A percentile compares a stretch with the other conserved stretches of the same genome.
phyloP scores from a whole-genome alignment of 345 rosid genomes.

The Passiflora organensis region DNA sequence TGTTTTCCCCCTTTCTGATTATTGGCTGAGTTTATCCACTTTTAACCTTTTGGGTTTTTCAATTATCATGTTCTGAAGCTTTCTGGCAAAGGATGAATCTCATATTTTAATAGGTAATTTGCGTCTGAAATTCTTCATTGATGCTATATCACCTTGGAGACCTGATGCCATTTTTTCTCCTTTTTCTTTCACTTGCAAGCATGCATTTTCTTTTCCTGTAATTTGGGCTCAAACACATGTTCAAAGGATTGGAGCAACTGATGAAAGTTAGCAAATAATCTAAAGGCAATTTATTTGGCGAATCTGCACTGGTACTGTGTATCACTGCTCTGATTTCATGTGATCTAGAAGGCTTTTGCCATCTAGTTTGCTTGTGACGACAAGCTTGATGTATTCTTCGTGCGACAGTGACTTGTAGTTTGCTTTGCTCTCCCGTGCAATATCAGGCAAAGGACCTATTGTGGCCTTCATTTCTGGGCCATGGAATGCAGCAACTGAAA shows the following conservation, averaged over 20 bases:
- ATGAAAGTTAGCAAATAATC: too few species aligned
- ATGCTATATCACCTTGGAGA: slow-evolving; percentile 56
- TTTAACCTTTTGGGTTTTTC: too few species aligned
- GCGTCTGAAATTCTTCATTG: slow-evolving; percentile 42
- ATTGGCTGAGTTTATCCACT: too few species aligned
- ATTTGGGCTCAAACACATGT: too few species aligned
- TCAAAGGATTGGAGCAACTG: too few species aligned
- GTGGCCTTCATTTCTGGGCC: slow-evolving; percentile 15
- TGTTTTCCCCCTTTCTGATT: not conserved
- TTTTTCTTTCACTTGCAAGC: too few species aligned
- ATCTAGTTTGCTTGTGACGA: slow-evolving; percentile 26
- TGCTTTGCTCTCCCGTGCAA: slow-evolving; percentile 1
- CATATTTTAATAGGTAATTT: slow-evolving; percentile 42
- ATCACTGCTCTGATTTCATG: slow-evolving; percentile 11
- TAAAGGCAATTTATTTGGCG: too few species aligned
- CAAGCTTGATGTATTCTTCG: slow-evolving; percentile 13
- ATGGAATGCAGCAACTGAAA: slow-evolving; percentile 36
- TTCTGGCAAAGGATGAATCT: slow-evolving; percentile 35
- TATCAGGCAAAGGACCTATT: slow-evolving; percentile 31
- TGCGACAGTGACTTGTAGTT: slow-evolving; percentile 16
- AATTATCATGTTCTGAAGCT: too few species aligned
- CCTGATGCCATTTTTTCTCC: slow-evolving; percentile 28
- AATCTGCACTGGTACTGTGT: too few species aligned
- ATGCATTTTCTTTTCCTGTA: too few species aligned
- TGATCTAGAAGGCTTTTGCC: slow-evolving; percentile 25